These are phyloP conservation scores for Orbilia ellipsospora DNA, from an alignment of 2,329 filamentous ascomycete genomes.

Conservation along the genomic window DNA sequence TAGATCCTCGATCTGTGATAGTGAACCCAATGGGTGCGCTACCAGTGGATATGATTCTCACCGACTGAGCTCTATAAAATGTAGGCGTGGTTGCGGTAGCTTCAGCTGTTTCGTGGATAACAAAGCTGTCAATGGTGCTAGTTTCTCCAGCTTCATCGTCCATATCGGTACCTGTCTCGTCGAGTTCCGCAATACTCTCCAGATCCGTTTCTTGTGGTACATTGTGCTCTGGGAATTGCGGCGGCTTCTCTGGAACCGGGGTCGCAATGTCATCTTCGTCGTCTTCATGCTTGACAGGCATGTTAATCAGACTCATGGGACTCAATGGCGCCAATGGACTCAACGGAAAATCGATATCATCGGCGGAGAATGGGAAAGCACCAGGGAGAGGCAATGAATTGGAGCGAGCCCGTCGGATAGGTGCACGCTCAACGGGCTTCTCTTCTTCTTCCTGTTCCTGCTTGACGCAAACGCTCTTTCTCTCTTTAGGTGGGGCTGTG, in stretches of 20 bases:
- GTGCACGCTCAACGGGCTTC: slow-evolving; percentile 19
- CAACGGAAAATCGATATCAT: slow-evolving; percentile 46
- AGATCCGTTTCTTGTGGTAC: slow-evolving; percentile 32
- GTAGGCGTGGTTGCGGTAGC: slow-evolving; percentile 49
- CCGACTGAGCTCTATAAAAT: slow-evolving; percentile 47
- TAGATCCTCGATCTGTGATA: slow-evolving; percentile 41
- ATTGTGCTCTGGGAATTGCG: slow-evolving; percentile 23
- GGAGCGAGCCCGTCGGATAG: slow-evolving; percentile 33
- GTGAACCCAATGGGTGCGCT: slow-evolving; percentile 48
- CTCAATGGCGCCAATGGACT: slow-evolving; percentile 25
- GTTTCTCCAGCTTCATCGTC: slow-evolving; percentile 47
- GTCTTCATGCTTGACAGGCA: slow-evolving; percentile 1
- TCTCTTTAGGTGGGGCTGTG: slow-evolving; percentile 19
- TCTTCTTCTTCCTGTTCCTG: slow-evolving; percentile 22
- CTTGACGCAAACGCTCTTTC: slow-evolving; percentile 8
- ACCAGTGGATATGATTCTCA: slow-evolving; percentile 47
- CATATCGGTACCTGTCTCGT: slow-evolving; percentile 26
- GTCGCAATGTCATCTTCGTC: slow-evolving; percentile 38
- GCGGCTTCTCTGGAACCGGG: slow-evolving; percentile 25
- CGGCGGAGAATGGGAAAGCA: slow-evolving; percentile 37
- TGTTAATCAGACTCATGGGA: slow-evolving; percentile 16
- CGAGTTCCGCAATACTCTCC: slow-evolving; percentile 39
- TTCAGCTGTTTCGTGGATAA: slow-evolving; percentile 49
- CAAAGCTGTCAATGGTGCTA: slow-evolving; percentile 44
- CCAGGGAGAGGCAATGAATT: slow-evolving; percentile 53